Conservation (phyloP, 495 filamentous ascomycete genomes). For the Pseudevernia furfuracea region DNA sequence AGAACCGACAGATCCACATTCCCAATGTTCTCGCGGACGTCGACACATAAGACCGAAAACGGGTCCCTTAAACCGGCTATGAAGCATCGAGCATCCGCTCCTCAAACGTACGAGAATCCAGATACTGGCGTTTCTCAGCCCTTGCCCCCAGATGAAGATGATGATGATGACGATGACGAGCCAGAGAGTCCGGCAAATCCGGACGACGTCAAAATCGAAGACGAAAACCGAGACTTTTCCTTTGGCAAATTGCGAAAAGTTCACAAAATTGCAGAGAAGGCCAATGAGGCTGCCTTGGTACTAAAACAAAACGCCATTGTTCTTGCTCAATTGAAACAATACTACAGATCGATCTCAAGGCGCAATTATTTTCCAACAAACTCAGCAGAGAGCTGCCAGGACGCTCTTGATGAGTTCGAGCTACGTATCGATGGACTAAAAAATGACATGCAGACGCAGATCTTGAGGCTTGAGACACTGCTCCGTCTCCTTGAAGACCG, state of each 20-base stretch:
- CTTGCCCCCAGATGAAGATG: background rate
- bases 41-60: background rate
- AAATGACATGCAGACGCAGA: conserved; percentile 19
- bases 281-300: conserved; percentile 32
- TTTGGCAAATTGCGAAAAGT: conserved; percentile 35
- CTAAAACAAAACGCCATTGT: conserved; percentile 34
- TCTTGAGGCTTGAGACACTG: conserved; percentile 15
- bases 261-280: conserved; percentile 33
- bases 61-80: background rate
- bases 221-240: conserved; percentile 25
- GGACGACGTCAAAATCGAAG: background rate
- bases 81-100: background rate
- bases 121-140: conserved; percentile 1
- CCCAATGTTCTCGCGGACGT: background rate
- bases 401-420: conserved; percentile 10
- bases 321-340: conserved; percentile 8
- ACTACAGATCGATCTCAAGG: conserved; percentile 3
- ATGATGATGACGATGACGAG: background rate
- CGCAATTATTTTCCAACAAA: conserved; percentile 5
- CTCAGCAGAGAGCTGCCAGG: background rate
- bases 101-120: conserved; percentile 7
- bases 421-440: conserved; percentile 4
- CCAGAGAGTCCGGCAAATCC: background rate
- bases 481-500: conserved; percentile 17
- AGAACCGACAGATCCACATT: background rate